Percentiles rank a stretch among this genome's conserved stretches.
These are phyloP conservation scores for Coemansia sp. DNA, from an alignment of 192 early-diverging fungal species.

Conservation along the genomic window DNA sequence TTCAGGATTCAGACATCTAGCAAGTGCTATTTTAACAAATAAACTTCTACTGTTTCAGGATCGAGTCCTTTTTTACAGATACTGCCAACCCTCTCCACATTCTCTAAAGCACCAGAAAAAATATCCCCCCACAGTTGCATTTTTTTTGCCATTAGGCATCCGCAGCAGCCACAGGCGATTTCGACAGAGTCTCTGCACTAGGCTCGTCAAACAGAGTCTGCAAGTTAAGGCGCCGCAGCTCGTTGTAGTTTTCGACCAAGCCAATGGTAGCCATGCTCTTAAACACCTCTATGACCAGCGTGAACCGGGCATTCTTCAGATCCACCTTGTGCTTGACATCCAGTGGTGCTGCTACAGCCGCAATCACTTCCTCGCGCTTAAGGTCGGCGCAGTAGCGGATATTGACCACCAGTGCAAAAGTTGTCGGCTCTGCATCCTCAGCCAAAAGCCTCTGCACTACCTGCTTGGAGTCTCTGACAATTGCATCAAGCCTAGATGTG, in stretches of 20 bases:
- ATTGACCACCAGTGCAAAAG: constrained; percentile 52
- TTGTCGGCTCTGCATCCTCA: constrained; percentile 48
- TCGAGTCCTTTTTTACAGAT: background rate
- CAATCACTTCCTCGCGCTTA: constrained; percentile 48
- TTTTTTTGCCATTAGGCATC: too few relatives aligned
- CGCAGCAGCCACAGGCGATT: too few relatives aligned
- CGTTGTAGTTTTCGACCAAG: constrained; percentile 47
- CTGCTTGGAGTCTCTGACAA: constrained; percentile 33
- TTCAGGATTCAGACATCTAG: background rate
- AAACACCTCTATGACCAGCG: constrained; percentile 51
- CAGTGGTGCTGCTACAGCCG: constrained; percentile 47
- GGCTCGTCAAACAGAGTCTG: constrained; percentile 50
- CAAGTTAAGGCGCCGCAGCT: constrained; percentile 39
- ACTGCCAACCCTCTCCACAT: too few relatives aligned
- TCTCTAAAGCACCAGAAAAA: too few relatives aligned
- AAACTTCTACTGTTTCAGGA: constrained; percentile 2
- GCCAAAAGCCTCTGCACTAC: constrained; percentile 37
- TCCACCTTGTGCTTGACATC: constrained; percentile 54
- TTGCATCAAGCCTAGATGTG: constrained; percentile 46
- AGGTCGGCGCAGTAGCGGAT: constrained; percentile 51
- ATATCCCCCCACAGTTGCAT: too few relatives aligned
- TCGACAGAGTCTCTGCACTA: background rate
- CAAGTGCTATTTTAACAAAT: too few relatives aligned
- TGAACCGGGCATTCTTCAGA: constrained; percentile 47
- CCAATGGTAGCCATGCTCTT: constrained; percentile 52